Percentiles rank a stretch among this genome's conserved stretches.
Conservation (phyloP, 345 rosid genomes). For the Populus ilicifolia region DNA sequence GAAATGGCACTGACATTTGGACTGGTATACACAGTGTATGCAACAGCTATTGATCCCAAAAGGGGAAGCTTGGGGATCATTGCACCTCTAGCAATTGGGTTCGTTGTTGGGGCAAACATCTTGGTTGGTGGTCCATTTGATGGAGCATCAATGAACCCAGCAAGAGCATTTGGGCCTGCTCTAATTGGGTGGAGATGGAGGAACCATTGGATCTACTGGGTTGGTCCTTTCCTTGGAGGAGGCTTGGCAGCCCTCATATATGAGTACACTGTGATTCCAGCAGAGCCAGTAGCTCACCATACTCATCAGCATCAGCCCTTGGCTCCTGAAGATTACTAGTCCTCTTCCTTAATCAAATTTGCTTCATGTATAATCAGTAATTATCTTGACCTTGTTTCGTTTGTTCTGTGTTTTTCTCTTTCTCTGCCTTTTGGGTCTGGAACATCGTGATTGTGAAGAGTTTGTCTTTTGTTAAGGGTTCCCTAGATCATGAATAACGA, state of each 20-base stretch:
- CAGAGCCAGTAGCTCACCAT: slow-evolving; percentile 36
- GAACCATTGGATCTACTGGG: slow-evolving; percentile 60
- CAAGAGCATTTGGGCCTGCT: slow-evolving; percentile 45
- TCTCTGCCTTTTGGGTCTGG: neutral
- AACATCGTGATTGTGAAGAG: neutral
- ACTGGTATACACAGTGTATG: slow-evolving; percentile 11
- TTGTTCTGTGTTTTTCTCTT: neutral
- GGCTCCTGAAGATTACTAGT: slow-evolving; percentile 80
- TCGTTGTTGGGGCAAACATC: slow-evolving; percentile 37
- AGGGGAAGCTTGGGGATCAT: slow-evolving; percentile 45
- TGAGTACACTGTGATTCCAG: slow-evolving; percentile 51
- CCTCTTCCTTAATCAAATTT: no score
- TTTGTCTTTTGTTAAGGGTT: neutral
- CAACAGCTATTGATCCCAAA: slow-evolving; percentile 41
- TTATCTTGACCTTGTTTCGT: neutral
- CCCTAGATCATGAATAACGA: neutral
- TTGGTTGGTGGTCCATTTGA: slow-evolving; percentile 49
- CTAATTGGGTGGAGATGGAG: slow-evolving; percentile 51
- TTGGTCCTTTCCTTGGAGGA: slow-evolving; percentile 44
- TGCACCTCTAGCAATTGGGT: slow-evolving; percentile 45
- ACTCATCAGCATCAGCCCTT: slow-evolving; percentile 56
- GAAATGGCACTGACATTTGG: slow-evolving; percentile 48
- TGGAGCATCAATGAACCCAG: slow-evolving; percentile 53
- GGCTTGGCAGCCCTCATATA: slow-evolving; percentile 47
- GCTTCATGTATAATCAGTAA: neutral